Evolutionary conservation across 108 stramenopile species (phyloP), one percentile per base, ranked within the genome.

Genomic region (Pseudonitzschia delicatissima): DNA sequence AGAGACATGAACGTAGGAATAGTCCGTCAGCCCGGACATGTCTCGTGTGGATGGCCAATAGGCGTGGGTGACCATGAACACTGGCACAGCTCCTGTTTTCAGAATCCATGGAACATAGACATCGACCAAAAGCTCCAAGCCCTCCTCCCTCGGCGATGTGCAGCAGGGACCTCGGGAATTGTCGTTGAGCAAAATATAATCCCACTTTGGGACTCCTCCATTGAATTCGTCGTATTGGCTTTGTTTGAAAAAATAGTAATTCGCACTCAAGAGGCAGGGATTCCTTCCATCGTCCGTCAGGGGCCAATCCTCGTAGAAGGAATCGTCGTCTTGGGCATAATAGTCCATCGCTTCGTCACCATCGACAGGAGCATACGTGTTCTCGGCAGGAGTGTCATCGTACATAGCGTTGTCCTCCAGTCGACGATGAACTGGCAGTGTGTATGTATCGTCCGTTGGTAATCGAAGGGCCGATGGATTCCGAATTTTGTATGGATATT

Each of bases 171-270:
- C 37, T 15, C 58, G 65, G 34, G 81, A 73, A 17, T 69, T 69
- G 47, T 82, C 81, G 37, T 73, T 74, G 37, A 82, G 48, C 1
- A 82, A 20, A 2, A 82, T 64, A 60, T 61, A 82, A 50, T 82
- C 81, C 66, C 62, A 78, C 15, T 60, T 42, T 0, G 76, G 76
- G 1, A 45, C 37, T 49, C 73, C 73, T 5, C 32, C 32, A 17
- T 55, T 55, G 21, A 66, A 45, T 39, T 26, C 36, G 33, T 66
- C 48, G 31, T 66, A 66, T 27, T 55, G 49, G 23, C 37, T 33
- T 35, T 73, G 39, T 26, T 36, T 58, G 34, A 58, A 66, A 59
- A 64, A 50, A 31, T 71, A 61, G 65, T 73, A 73, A 37, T 66
- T 40, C 15, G 67, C 50, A 48, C 52, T 47, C 17, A 66, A 18